Base-by-base conservation (phyloP, 2,329 filamentous ascomycete genomes). In the Scleromitrula shiraiana region DNA sequence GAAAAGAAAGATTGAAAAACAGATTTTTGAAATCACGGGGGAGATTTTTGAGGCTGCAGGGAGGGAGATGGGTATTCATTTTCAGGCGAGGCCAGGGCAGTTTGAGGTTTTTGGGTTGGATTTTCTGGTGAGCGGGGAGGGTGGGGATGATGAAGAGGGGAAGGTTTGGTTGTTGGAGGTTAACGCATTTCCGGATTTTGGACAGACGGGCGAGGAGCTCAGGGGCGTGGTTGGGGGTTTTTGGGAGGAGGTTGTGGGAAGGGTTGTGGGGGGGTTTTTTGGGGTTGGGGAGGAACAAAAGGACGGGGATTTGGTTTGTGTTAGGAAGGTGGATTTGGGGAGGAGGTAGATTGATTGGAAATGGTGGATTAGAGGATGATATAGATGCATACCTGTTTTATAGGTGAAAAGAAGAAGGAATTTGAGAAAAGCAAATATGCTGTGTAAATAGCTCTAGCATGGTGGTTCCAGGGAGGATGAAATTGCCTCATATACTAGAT, bases 101-200 rank as follows among this genome's bases (percentile, higher is more conserved):
- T 97, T 97, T 63, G 93, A 98, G 70, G 72, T 94, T 7, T 98
- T 86, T 64, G 93, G 93, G 0, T 67, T 97, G 35, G 93, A 98
- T 64, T 98, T 93, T 63, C 66, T 98, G 60, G 82, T 96, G 8
- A 87, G 89, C 60, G 73, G 64, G 0, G 60, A 64, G 7, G 82
- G 80, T 0, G 20, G 22, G 14, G n/a, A 12, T 7, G 87, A 90
- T 60, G 29, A 15, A 12, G 72, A 61, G 8, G 82, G 80, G 0
- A 73, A 61, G 3, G 77, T 80, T 3, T 96, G 82, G 80, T 65
- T 98, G 60, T 70, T 98, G 49, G 93, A 98, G 70, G 78, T 95
- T 26, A 98, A 98, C 70, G 88, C 91, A 0, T 98, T 95, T 67
- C 93, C 93, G 8, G 93, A 98, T 69, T 97, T 97, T 63, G 82